Evolutionary conservation across 305 asterid species (phyloP), one percentile per base, ranked within the genome.

Genomic region (Solanum chacoense): DNA sequence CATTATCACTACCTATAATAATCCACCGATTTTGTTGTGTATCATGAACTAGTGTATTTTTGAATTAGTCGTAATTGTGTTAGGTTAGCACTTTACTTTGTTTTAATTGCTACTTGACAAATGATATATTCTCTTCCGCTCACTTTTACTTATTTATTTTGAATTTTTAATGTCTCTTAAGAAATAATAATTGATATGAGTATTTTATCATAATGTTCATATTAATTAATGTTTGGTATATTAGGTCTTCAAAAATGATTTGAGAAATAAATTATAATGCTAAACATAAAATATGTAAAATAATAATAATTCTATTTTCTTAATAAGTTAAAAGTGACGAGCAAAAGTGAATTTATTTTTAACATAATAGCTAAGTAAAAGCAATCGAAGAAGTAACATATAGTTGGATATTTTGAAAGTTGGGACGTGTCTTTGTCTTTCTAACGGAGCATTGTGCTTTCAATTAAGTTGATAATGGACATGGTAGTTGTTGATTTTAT

Each of bases 161-260:
- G 1, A 45, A 0, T 45, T 12, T 45, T 45, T 0, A 14, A 42
- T 0, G 1, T 1, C 18, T 12, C 55, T 42, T 42, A 42, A 42
- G 16, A 42, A 42, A 42, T 42, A 12, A 42, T 42, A 42, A 42
- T 42, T 42, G 1, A 42, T 12, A 42, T 12, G 18, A 42, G 0
- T 42, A 42, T 42, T 42, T 42, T 42, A 42, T 42, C 55, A 42
- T 42, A 42, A 42, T 42, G 0, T 12, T 42, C 18, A 12, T 42
- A 42, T 12, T 42, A 42, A 42, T 42, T 42, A 42, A 42, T 42
- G 6, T 12, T 42, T 4, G 0, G 18, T 42, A 42, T 42, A 42
- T 42, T 14, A 45, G 22, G 63, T 45, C 63, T 45, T 45, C 63
- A 45, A 45, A 45, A 45, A 45, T 2, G 0, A 14, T 45, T 45